Evolutionary conservation across 768 basidiomycete genomes (phyloP).

Genomic region (Crepidotus variabilis): DNA sequence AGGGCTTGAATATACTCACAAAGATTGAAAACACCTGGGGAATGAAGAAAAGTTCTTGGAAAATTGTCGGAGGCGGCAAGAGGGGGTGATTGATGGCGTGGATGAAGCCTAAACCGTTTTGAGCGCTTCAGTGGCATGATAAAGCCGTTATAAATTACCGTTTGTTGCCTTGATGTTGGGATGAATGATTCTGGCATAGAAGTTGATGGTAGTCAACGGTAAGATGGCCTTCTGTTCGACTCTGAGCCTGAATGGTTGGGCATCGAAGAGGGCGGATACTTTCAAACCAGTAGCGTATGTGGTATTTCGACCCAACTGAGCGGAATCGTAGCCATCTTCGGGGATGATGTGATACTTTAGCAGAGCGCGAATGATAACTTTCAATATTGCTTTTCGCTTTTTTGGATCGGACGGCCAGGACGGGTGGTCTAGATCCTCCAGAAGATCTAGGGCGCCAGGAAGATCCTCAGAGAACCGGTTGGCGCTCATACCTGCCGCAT

Average conservation of each 20-base stretch:
- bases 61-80: conserved; percentile 49
- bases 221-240: conserved; percentile 29
- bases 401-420: conserved; percentile 17
- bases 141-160: conserved; percentile 30
- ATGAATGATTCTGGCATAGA: conserved; percentile 39
- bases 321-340: conserved; percentile 25
- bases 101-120: conserved; percentile 33
- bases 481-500: background rate
- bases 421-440: conserved; percentile 26
- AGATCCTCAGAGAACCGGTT: conserved; percentile 26
- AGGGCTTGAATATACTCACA: conserved; percentile 24
- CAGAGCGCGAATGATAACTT: conserved; percentile 48
- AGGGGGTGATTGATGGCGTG: conserved; percentile 55
- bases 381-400: conserved; percentile 50
- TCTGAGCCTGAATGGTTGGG: conserved; percentile 41
- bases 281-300: conserved; percentile 49
- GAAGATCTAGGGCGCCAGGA: conserved; percentile 28
- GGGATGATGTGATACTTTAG: conserved; percentile 57
- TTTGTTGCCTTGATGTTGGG: conserved; percentile 44
- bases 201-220: conserved; percentile 41
- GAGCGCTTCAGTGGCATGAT: background rate
- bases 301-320: conserved; percentile 45
- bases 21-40: conserved; percentile 45
- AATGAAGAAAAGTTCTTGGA: conserved; percentile 42
- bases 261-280: conserved; percentile 38